These are phyloP conservation scores for Melanogaster broomeanus DNA, from an alignment of 768 basidiomycete species.

Conservation along the genomic window DNA sequence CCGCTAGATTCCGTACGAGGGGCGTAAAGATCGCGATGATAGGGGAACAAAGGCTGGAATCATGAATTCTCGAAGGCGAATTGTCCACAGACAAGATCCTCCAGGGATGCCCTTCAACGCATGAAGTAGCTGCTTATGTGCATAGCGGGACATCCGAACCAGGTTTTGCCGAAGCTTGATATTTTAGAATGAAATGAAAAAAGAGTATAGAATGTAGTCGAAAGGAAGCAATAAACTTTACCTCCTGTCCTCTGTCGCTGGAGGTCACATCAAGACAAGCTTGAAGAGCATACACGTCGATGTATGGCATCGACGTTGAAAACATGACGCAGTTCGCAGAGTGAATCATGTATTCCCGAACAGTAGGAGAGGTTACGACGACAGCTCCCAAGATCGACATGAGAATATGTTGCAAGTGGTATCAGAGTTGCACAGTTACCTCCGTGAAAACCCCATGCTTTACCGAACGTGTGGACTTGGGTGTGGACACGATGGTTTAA, in stretches of 20 bases:
- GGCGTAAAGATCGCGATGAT: slow-evolving; percentile 22
- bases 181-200: not conserved
- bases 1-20: slow-evolving; percentile 6
- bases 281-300: slow-evolving; percentile 33
- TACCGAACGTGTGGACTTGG: slow-evolving; percentile 56
- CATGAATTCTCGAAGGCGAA: not conserved
- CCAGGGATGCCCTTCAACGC: slow-evolving; percentile 7
- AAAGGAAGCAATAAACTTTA: slow-evolving; percentile 4
- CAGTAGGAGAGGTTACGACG: slow-evolving; percentile 15
- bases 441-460: slow-evolving; percentile 32
- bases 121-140: slow-evolving; percentile 6
- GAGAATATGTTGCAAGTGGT: not conserved
- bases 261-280: slow-evolving; percentile 38
- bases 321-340: slow-evolving; percentile 18
- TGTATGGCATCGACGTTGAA: slow-evolving; percentile 22
- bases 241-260: slow-evolving; percentile 17
- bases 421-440: slow-evolving; percentile 1
- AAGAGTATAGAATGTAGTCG: not conserved
- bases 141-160: slow-evolving; percentile 10
- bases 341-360: slow-evolving; percentile 20
- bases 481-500: slow-evolving; percentile 45
- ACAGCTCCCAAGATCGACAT: slow-evolving; percentile 8
- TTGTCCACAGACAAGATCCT: slow-evolving; percentile 3
- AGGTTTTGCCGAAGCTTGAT: slow-evolving; percentile 16
- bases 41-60: slow-evolving; percentile 12